A percentile compares a stretch with the other conserved stretches of the same genome.
Evolutionary conservation across 2,329 filamentous ascomycete species (phyloP).

Genomic region (Niveomyces coronatus): DNA sequence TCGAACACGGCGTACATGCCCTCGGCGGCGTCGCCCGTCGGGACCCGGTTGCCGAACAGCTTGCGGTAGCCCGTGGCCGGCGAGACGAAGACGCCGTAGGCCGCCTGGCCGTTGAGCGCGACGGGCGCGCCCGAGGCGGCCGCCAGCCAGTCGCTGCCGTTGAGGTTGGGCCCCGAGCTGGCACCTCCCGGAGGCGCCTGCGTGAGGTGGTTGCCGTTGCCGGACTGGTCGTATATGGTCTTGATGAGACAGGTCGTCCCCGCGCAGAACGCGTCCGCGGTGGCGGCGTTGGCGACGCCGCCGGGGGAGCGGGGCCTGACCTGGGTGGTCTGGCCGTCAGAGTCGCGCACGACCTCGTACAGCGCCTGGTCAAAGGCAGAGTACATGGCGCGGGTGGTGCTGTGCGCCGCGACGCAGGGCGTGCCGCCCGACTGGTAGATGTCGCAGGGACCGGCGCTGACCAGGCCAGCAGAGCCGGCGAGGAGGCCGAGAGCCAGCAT

Average conservation of each 20-base stretch:
- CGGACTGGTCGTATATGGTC: conserved; percentile 58
- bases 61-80: conserved; percentile 56
- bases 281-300: conserved; percentile 49
- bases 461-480: conserved; percentile 21
- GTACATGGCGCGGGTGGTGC: conserved; percentile 53
- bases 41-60: conserved; percentile 40
- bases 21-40: conserved; percentile 43
- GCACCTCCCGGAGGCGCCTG: conserved; percentile 47
- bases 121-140: conserved; percentile 50
- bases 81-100: conserved; percentile 52
- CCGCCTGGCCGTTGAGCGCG: conserved; percentile 48
- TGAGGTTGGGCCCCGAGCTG: conserved; percentile 43
- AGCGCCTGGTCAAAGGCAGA: conserved; percentile 39
- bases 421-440: conserved; percentile 47
- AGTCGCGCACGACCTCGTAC: conserved; percentile 48
- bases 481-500: conserved; percentile 1
- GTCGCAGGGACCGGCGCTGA: conserved; percentile 46
- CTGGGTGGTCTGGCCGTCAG: conserved; percentile 31
- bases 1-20: conserved; percentile 53
- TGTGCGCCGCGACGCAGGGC: conserved; percentile 51
- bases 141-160: conserved; percentile 50
- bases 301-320: conserved; percentile 45
- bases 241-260: conserved; percentile 52
- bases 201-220: conserved; percentile 49
- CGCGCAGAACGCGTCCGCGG: conserved; percentile 52